Base-by-base conservation (phyloP, 2,329 filamentous ascomycete genomes). In the Fusarium sp. region DNA sequence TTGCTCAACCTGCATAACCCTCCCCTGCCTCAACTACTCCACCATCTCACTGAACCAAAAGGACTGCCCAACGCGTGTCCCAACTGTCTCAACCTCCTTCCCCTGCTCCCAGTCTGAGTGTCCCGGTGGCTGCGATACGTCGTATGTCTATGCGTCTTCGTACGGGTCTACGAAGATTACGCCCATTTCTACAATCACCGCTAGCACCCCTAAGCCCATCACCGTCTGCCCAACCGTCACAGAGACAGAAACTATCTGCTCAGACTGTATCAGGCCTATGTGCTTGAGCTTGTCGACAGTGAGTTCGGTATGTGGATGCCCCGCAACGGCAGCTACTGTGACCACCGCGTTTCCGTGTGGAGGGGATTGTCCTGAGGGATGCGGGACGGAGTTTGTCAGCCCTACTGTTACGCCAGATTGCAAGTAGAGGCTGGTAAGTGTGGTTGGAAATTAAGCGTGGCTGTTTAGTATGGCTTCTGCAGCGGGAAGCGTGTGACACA, bases 221-320 rank as follows among this genome's bases (percentile, higher is more conserved):
- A 49, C 67, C 5, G 45, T 44, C 3, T 81, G 80, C n/a, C 80
- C 80, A 22, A 80, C 79, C 12, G 76, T 80, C 7, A 80, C 78
- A 2, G 55, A 72, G 10, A 78, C 76, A 9, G 44, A 64, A 6
- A 74, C 75, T 11, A 59, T 75, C n/a, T 82, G 80, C 71, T 74
- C 76, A 14, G 80, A 77, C 2, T 82, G 80, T 62, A 47, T 75
- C 2, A 63, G 75, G 24, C 77, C 75, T 13, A 51, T 73, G 56
- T 81, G 80, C 49, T 56, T 81, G 40, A 64, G 30, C 4, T 27
- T 77, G 22, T 67, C 69, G 29, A 81, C 79, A 7, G 54, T 81
- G 20, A 78, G 72, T 22, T 77, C 76, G 12, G 71, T 72, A 6
- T 79, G 78, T 58, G 78, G 77, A 29, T 82, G 80, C 48, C 77